A percentile compares a stretch with the other conserved stretches of the same genome.
These are phyloP conservation scores for Kuraishia ogatae DNA, from an alignment of 805 yeast species.

Conservation along the genomic window DNA sequence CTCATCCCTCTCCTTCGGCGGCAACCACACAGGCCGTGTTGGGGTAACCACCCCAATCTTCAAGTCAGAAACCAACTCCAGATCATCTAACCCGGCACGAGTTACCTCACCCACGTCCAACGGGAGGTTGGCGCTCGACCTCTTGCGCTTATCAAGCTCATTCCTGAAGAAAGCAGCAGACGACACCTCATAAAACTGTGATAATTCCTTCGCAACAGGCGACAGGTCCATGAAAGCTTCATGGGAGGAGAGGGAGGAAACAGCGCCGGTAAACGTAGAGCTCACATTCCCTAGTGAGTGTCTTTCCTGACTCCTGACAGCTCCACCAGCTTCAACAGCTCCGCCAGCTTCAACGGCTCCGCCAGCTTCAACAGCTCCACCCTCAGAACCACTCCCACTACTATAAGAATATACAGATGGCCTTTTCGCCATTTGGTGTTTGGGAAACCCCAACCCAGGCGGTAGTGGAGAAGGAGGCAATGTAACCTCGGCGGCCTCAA, in stretches of 20 bases:
- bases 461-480: conserved; percentile 45
- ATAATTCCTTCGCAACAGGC: conserved; percentile 28
- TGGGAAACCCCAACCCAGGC: conserved; percentile 18
- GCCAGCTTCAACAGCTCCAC: too few species aligned
- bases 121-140: conserved; percentile 27
- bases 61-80: conserved; percentile 50
- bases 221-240: conserved; percentile 19
- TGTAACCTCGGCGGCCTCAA: conserved; percentile 7
- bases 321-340: too few species aligned
- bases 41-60: conserved; percentile 46
- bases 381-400: background rate
- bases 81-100: conserved; percentile 44
- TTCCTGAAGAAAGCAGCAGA: conserved; percentile 24
- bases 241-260: conserved; percentile 3
- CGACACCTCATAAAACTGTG: conserved; percentile 31
- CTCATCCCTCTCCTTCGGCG: conserved; percentile 52
- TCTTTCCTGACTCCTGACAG: too few species aligned
- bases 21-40: conserved; percentile 64
- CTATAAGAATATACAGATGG: background rate
- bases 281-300: background rate
- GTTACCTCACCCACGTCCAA: conserved; percentile 23
- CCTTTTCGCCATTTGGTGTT: background rate
- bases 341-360: too few species aligned
- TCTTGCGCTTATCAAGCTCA: conserved; percentile 27
- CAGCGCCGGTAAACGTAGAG: too few species aligned